A percentile compares a stretch with the other conserved stretches of the same genome.
These are phyloP conservation scores for Suhomyces sp. DNA, from an alignment of 805 yeast genomes.

Conservation along the genomic window DNA sequence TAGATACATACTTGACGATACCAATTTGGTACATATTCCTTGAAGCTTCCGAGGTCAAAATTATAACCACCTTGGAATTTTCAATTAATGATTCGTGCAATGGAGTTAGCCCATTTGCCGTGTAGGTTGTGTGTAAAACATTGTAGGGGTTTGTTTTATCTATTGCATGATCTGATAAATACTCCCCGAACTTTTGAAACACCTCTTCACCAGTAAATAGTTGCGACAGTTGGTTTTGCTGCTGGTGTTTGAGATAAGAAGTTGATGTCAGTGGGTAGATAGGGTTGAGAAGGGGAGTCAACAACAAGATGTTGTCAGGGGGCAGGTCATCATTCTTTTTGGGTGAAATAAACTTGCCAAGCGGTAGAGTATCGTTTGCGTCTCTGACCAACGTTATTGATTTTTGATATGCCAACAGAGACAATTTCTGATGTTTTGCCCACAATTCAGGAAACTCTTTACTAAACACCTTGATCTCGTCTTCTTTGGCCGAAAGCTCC, in stretches of 20 bases:
- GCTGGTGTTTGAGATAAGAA: neutral
- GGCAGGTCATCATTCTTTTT: slow-evolving; percentile 12
- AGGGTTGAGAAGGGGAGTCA: slow-evolving; percentile 40
- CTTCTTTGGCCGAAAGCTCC: slow-evolving; percentile 22
- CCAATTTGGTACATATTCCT: slow-evolving; percentile 62
- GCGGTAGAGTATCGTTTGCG: slow-evolving; percentile 48
- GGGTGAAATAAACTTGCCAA: slow-evolving; percentile 35
- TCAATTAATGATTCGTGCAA: slow-evolving; percentile 54
- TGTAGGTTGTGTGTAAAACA: slow-evolving; percentile 56
- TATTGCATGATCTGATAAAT: slow-evolving; percentile 36
- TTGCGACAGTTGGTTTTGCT: slow-evolving; percentile 8
- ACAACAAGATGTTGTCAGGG: slow-evolving; percentile 27
- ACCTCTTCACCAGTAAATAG: slow-evolving; percentile 49
- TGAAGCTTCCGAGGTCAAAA: slow-evolving; percentile 56
- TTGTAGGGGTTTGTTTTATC: slow-evolving; percentile 34
- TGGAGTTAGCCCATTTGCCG: slow-evolving; percentile 54
- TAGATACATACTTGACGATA: slow-evolving; percentile 54
- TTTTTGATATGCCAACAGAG: slow-evolving; percentile 46
- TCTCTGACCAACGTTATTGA: slow-evolving; percentile 56
- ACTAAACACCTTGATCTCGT: slow-evolving; percentile 22
- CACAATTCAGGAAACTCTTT: slow-evolving; percentile 30
- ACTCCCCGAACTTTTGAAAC: slow-evolving; percentile 49
- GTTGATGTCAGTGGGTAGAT: slow-evolving; percentile 19
- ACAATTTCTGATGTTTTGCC: slow-evolving; percentile 41
- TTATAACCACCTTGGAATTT: slow-evolving; percentile 48